Percentiles rank a stretch among this genome's conserved stretches.
Evolutionary conservation across 495 filamentous ascomycete genomes (phyloP).

Genomic region (Cryomyces antarcticus): DNA sequence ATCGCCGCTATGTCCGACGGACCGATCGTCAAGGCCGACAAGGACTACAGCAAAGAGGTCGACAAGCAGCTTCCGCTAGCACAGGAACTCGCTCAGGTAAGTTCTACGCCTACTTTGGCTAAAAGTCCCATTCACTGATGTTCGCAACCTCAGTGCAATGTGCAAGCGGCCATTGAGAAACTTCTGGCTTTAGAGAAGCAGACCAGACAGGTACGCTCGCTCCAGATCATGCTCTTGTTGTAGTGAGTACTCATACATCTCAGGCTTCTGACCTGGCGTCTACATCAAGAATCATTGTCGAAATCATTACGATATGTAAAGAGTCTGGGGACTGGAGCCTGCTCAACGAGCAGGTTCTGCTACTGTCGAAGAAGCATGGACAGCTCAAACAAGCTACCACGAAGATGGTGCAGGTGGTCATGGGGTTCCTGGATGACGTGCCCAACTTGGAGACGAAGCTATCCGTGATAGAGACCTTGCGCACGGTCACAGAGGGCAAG

Average conservation of each 20-base stretch:
- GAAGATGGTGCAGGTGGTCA: constrained; percentile 94
- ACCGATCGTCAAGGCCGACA: constrained; percentile 41
- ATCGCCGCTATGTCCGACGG: constrained; percentile 33
- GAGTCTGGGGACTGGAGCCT: constrained; percentile 77
- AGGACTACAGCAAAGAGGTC: constrained; percentile 73
- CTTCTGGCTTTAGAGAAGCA: constrained; percentile 82
- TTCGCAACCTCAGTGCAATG: constrained; percentile 36
- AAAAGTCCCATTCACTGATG: constrained; percentile 1
- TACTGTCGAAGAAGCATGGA: constrained; percentile 97
- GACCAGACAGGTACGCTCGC: constrained; percentile 41
- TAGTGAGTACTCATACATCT: constrained; percentile 14
- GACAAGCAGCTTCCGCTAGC: constrained; percentile 81
- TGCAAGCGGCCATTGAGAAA: constrained; percentile 80
- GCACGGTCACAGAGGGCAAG: constrained; percentile 96
- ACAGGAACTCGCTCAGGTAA: constrained; percentile 72
- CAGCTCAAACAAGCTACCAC: constrained; percentile 98
- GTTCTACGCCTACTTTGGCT: not conserved
- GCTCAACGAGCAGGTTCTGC: constrained; percentile 85
- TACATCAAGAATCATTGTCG: constrained; percentile 68
- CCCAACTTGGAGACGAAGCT: constrained; percentile 72
- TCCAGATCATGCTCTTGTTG: constrained; percentile 16
- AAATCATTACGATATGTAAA: constrained; percentile 86
- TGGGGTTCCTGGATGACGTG: constrained; percentile 70
- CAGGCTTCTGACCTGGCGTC: constrained; percentile 82
- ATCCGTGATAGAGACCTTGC: constrained; percentile 78